phyloP scores from a whole-genome alignment of 805 yeast genomes.

The Candida ortonii region DNA sequence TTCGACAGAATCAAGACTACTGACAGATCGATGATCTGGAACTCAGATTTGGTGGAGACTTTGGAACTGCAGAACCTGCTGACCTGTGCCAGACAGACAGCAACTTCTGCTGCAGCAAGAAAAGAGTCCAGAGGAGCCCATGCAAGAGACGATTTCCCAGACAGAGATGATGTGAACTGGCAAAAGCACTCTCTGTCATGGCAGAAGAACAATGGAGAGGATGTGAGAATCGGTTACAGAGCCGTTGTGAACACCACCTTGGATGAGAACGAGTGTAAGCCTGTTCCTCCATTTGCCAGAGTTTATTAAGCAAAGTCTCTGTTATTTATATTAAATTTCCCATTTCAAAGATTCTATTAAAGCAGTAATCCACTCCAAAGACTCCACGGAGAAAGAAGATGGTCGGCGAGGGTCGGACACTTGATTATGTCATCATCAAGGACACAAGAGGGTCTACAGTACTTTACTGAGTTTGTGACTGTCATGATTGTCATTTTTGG shows the following conservation, averaged over 20 bases:
- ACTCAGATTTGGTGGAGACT: slow-evolving; percentile 94
- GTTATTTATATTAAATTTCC: no score
- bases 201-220: slow-evolving; percentile 72
- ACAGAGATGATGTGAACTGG: slow-evolving; percentile 95
- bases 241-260: slow-evolving; percentile 76
- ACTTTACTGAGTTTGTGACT: no score
- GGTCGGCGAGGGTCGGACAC: no score
- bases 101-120: slow-evolving; percentile 90
- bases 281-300: slow-evolving; percentile 97
- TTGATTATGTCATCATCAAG: no score
- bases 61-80: slow-evolving; percentile 93
- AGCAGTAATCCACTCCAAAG: no score
- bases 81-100: slow-evolving; percentile 97
- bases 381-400: no score
- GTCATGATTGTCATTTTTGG: no score
- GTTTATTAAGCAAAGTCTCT: no score
- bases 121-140: slow-evolving; percentile 99
- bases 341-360: no score
- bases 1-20: slow-evolving; percentile 78
- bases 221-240: slow-evolving; percentile 79
- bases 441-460: no score
- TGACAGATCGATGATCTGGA: slow-evolving; percentile 98
- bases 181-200: slow-evolving; percentile 96
- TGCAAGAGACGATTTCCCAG: slow-evolving; percentile 96
- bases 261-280: slow-evolving; percentile 88